These are phyloP conservation scores for Vicia faba DNA, from an alignment of 306 rosid species.

Conservation along the genomic window DNA sequence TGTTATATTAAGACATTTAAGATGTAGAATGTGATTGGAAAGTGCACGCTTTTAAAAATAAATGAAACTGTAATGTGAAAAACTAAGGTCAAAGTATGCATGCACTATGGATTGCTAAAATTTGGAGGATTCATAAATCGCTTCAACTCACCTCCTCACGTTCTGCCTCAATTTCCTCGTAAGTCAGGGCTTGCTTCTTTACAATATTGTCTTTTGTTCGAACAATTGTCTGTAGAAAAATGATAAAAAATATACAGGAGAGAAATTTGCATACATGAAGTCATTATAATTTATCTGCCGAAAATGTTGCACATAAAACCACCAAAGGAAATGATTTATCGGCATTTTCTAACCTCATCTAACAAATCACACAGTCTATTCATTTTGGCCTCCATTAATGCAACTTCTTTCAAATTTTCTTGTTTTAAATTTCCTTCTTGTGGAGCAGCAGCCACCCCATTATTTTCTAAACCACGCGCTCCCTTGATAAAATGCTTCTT, in stretches of 20 bases:
- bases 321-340: slow-evolving; percentile 15
- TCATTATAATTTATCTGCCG: not conserved
- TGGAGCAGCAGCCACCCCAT: slow-evolving; percentile 54
- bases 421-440: slow-evolving; percentile 52
- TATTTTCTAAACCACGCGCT: slow-evolving; percentile 52
- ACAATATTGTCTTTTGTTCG: slow-evolving; percentile 88
- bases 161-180: slow-evolving; percentile 96
- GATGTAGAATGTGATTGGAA: not conserved
- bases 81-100: slow-evolving; percentile 3
- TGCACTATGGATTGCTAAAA: slow-evolving; percentile 17
- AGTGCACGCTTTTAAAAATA: not conserved
- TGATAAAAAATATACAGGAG: slow-evolving; percentile 31
- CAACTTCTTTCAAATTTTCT: slow-evolving; percentile 72
- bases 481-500: slow-evolving; percentile 87
- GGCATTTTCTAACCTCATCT: slow-evolving; percentile 63
- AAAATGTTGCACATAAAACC: slow-evolving; percentile 27
- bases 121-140: slow-evolving; percentile 20
- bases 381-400: slow-evolving; percentile 74
- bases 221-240: slow-evolving; percentile 63
- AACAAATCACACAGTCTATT: slow-evolving; percentile 68
- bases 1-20: slow-evolving; percentile 1
- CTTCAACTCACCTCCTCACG: slow-evolving; percentile 80
- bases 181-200: slow-evolving; percentile 94
- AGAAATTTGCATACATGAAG: slow-evolving; percentile 5
- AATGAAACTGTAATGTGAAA: slow-evolving; percentile 24